A percentile compares a stretch with the other conserved stretches of the same genome.
Evolutionary conservation across 2,329 filamentous ascomycete genomes (phyloP).

Genomic region (Boeremia lycopersici): DNA sequence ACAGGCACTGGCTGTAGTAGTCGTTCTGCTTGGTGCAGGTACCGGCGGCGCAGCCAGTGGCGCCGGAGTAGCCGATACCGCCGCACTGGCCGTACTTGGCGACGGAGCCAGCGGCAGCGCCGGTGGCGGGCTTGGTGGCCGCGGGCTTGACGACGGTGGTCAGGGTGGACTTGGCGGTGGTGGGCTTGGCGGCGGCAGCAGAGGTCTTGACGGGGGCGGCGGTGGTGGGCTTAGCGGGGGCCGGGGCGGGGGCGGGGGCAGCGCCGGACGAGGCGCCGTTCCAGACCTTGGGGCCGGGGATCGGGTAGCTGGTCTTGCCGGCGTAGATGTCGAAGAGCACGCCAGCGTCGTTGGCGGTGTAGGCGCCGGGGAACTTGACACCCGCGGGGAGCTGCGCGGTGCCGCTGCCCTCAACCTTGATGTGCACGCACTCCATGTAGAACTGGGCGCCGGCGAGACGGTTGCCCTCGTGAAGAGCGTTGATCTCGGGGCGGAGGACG

Average conservation of each 20-base stretch:
- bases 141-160: slow-evolving; percentile 26
- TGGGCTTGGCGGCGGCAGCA: slow-evolving; percentile 17
- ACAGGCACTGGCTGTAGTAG: slow-evolving; percentile 56
- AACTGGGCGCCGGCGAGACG: slow-evolving; percentile 49
- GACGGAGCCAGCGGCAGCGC: slow-evolving; percentile 12
- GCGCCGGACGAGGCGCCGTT: slow-evolving; percentile 28
- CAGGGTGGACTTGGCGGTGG: slow-evolving; percentile 23
- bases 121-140: slow-evolving; percentile 16
- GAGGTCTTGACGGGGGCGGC: slow-evolving; percentile 15
- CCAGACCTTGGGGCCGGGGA: slow-evolving; percentile 46
- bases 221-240: slow-evolving; percentile 16
- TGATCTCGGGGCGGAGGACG: slow-evolving; percentile 52
- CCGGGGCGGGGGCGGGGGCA: slow-evolving; percentile 17
- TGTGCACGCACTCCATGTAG: slow-evolving; percentile 53
- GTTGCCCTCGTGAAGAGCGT: slow-evolving; percentile 52
- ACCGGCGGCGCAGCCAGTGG: slow-evolving; percentile 49
- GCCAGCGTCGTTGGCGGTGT: slow-evolving; percentile 48
- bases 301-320: slow-evolving; percentile 42
- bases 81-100: slow-evolving; percentile 52
- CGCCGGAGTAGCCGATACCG: slow-evolving; percentile 50
- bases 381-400: slow-evolving; percentile 42
- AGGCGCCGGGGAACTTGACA: slow-evolving; percentile 55
- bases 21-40: slow-evolving; percentile 51
- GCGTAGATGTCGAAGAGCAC: slow-evolving; percentile 52
- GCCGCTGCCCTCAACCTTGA: slow-evolving; percentile 47